Conservation (phyloP, 2,329 filamentous ascomycete species). For the Monosporascus cannonballus region DNA sequence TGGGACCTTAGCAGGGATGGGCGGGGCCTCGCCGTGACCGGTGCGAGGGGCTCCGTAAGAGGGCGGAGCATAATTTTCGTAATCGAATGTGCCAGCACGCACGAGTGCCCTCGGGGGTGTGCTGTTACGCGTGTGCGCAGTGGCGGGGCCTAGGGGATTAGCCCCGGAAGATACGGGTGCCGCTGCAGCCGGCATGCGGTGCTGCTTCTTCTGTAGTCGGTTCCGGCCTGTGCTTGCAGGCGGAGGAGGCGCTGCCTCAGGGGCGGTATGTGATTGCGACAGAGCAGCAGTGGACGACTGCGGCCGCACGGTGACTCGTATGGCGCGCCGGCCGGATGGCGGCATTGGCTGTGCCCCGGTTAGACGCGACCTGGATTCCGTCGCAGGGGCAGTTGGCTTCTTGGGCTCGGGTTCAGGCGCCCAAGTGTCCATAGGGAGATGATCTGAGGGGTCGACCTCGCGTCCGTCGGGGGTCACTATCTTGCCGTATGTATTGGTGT, state of each 20-base stretch:
- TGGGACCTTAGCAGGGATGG: constrained; percentile 66
- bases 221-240: constrained; percentile 41
- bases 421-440: constrained; percentile 71
- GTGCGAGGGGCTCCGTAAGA: constrained; percentile 25
- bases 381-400: constrained; percentile 19
- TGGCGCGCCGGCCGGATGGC: constrained; percentile 42
- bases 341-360: constrained; percentile 49
- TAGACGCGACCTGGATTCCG: constrained; percentile 34
- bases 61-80: constrained; percentile 44
- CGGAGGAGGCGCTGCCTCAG: constrained; percentile 27
- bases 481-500: constrained; percentile 54
- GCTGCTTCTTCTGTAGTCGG: constrained; percentile 59
- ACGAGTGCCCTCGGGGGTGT: constrained; percentile 38
- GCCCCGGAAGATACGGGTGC: constrained; percentile 32
- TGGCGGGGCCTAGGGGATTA: constrained; percentile 47
- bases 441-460: constrained; percentile 75
- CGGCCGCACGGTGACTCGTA: constrained; percentile 45
- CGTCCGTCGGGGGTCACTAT: constrained; percentile 71
- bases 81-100: constrained; percentile 47
- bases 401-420: constrained; percentile 69
- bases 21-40: constrained; percentile 40
- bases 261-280: constrained; percentile 36
- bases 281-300: constrained; percentile 41
- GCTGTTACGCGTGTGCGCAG: constrained; percentile 45
- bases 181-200: constrained; percentile 37